Conservation (phyloP, 768 basidiomycete species). For the Leccinum imitatum region DNA sequence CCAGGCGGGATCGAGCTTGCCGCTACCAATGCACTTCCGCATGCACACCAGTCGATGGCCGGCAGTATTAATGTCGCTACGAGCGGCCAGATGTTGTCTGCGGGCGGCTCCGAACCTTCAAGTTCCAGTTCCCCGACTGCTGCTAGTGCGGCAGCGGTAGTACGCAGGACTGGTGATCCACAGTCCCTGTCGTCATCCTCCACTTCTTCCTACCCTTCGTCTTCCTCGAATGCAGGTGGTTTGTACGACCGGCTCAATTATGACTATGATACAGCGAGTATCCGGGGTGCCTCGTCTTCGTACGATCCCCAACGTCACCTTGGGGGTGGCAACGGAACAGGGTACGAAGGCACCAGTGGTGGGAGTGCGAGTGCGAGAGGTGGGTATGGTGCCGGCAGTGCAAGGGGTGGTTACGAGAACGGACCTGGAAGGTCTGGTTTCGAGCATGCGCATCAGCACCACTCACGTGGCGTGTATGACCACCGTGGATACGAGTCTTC, state of each 20-base stretch:
- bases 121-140: constrained; percentile 9
- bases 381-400: constrained; percentile 18
- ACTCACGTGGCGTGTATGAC: constrained; percentile 27
- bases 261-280: constrained; percentile 17
- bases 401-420: constrained; percentile 25
- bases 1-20: constrained; percentile 35
- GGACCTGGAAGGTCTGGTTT: constrained; percentile 18
- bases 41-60: constrained; percentile 14
- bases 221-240: constrained; percentile 17
- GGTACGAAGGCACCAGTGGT: constrained; percentile 18
- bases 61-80: constrained; percentile 8
- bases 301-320: constrained; percentile 25
- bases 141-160: background rate
- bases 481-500: constrained; percentile 27
- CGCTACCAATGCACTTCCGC: constrained; percentile 9
- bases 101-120: constrained; percentile 13
- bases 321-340: constrained; percentile 5
- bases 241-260: constrained; percentile 26
- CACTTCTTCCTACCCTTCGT: constrained; percentile 17
- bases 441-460: constrained; percentile 30
- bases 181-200: constrained; percentile 18
- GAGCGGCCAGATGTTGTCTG: constrained; percentile 23
- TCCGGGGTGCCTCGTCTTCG: constrained; percentile 16
- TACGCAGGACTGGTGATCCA: constrained; percentile 14
- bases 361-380: constrained; percentile 18